Conservation (phyloP, 805 yeast genomes). For the Danielozyma ontarioensis region DNA sequence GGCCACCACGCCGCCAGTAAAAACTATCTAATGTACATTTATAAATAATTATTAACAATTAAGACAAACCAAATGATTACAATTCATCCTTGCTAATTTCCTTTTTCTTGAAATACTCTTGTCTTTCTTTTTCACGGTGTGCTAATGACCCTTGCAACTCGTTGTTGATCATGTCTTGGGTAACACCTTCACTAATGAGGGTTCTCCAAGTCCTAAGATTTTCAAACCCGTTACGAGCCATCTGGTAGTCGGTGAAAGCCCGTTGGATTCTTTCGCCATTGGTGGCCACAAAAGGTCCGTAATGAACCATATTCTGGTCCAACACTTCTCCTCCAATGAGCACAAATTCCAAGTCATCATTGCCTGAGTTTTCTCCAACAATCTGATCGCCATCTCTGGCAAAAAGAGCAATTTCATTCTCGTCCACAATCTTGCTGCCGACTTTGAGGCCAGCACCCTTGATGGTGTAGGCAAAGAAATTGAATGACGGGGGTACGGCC, state of each 20-base stretch:
- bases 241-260: slow-evolving; percentile 70
- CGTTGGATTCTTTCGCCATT: slow-evolving; percentile 58
- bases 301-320: slow-evolving; percentile 74
- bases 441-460: slow-evolving; percentile 52
- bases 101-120: background rate
- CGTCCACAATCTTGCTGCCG: slow-evolving; percentile 35
- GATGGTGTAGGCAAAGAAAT: slow-evolving; percentile 64
- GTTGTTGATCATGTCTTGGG: slow-evolving; percentile 36
- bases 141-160: slow-evolving; percentile 30
- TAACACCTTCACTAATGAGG: slow-evolving; percentile 39
- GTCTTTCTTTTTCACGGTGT: slow-evolving; percentile 20
- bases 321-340: slow-evolving; percentile 72
- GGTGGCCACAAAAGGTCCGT: slow-evolving; percentile 89
- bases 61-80: no score
- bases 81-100: background rate
- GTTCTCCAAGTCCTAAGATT: slow-evolving; percentile 57
- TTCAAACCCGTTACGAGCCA: slow-evolving; percentile 65
- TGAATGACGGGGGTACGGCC: slow-evolving; percentile 53
- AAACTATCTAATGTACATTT: no score
- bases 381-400: slow-evolving; percentile 63
- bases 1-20: no score
- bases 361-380: slow-evolving; percentile 39
- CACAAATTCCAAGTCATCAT: slow-evolving; percentile 53
- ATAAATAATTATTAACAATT: no score
- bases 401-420: slow-evolving; percentile 56